Base-by-base conservation (phyloP, 805 yeast species). In the Clavispora asparagi region DNA sequence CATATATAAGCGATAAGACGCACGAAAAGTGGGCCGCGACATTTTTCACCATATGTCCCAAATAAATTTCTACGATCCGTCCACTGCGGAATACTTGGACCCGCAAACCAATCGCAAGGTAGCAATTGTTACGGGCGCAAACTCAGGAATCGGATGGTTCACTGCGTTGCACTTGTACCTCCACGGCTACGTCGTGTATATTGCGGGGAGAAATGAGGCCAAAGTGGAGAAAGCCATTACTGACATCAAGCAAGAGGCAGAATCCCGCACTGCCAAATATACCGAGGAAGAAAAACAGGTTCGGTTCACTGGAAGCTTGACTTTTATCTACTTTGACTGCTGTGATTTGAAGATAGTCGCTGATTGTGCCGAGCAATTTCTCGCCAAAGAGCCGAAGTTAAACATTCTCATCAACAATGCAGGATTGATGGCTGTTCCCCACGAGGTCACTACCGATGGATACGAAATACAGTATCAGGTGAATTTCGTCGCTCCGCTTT, bases 401-500 rank as follows among this genome's bases (percentile, higher is more conserved):
- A 64, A 71, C 41, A 42, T 69, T 26, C 61, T 71, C 41, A 60
- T 71, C 42, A 65, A 65, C 48, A 71, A 71, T 53, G 76, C 75
- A 5, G 75, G 76, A 1, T 42, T 70, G 12, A 68, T 70, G 75
- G 74, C 59, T 4, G 58, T 63, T n/a, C 73, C 74, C 0, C 62
- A 51, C 45, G 64, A 62, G 44, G 42, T 54, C 31, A 68, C 74
- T 9, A 60, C 60, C 41, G 74, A 71, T 50, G 65, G 61, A 17
- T 61, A 58, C 52, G 76, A 71, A 50, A 54, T 69, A 33, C 75
- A 70, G 57, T 68, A 65, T 53, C 76, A 71, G 55, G 73, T 67
- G 19, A 71, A 70, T 49, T 59, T 56, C 32, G 64, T 64, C 27
- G 59, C 64, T 14, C 74, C 67, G 40, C 48, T 67, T n/a, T 51